Conservation (phyloP, 208 protist genomes). For the Trypanosoma grayi region DNA sequence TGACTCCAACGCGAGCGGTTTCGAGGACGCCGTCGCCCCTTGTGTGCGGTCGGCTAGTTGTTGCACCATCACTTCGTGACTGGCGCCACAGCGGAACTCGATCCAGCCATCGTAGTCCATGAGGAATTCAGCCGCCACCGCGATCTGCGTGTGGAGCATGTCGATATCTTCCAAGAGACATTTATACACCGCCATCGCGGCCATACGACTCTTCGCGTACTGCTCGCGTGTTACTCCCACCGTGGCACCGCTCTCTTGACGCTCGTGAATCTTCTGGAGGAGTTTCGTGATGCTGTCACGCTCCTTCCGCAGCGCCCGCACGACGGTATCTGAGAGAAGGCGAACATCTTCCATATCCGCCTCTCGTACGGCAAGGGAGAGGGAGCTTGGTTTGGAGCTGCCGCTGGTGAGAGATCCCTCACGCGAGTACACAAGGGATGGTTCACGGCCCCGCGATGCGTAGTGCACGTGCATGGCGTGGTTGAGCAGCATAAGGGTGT, state of each 20-base stretch:
- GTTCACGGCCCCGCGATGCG: conserved; percentile 7
- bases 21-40: conserved; percentile 25
- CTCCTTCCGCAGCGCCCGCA: conserved; percentile 50
- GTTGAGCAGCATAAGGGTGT: conserved; percentile 61
- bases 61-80: conserved; percentile 53
- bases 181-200: conserved; percentile 71
- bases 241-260: conserved; percentile 34
- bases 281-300: conserved; percentile 56
- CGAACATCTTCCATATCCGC: conserved; percentile 14
- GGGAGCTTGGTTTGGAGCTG: not conserved
- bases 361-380: not conserved
- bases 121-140: conserved; percentile 44
- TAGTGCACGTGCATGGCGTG: conserved; percentile 52
- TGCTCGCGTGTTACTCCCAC: conserved; percentile 46
- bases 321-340: conserved; percentile 31
- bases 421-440: not conserved
- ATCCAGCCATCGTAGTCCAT: conserved; percentile 75
- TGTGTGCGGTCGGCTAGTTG: conserved; percentile 33
- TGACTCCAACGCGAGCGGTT: conserved; percentile 5
- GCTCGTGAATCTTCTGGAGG: conserved; percentile 56
- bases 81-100: conserved; percentile 44
- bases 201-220: conserved; percentile 43
- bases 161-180: conserved; percentile 76
- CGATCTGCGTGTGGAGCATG: conserved; percentile 58
- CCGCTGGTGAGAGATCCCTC: not conserved